phyloP scores from a whole-genome alignment of 805 yeast species.

The Tetrapisispora fleetii region DNA sequence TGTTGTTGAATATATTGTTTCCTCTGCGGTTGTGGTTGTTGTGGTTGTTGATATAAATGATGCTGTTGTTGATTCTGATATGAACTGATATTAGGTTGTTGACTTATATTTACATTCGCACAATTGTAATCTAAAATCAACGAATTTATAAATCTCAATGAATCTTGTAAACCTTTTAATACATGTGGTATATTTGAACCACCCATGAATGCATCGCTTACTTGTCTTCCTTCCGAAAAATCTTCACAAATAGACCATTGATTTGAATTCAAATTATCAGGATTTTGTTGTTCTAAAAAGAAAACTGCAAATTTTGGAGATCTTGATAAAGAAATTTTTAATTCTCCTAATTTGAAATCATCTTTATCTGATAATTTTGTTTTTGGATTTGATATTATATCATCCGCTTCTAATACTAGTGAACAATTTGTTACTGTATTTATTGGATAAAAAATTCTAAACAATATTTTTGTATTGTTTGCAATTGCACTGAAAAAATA shows the following conservation, averaged over 20 bases:
- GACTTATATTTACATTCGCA: slow-evolving; percentile 4
- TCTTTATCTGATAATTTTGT: slow-evolving; percentile 9
- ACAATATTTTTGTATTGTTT: slow-evolving; percentile 55
- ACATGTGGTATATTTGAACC: slow-evolving; percentile 62
- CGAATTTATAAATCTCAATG: slow-evolving; percentile 45
- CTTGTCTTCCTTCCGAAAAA: slow-evolving; percentile 77
- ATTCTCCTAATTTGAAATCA: slow-evolving; percentile 33
- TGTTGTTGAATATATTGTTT: slow-evolving; percentile 12
- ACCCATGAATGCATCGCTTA: slow-evolving; percentile 52
- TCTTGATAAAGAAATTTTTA: slow-evolving; percentile 41
- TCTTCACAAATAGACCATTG: slow-evolving; percentile 62
- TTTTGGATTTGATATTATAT: slow-evolving; percentile 5
- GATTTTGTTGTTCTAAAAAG: slow-evolving; percentile 36
- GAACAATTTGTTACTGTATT: slow-evolving; percentile 51
- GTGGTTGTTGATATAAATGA: slow-evolving; percentile 1
- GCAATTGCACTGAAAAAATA: slow-evolving; percentile 71
- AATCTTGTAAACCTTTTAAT: slow-evolving; percentile 45
- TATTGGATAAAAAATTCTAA: slow-evolving; percentile 64
- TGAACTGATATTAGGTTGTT: background rate
- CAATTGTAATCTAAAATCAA: slow-evolving; percentile 30
- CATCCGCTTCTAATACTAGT: slow-evolving; percentile 37
- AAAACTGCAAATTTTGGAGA: slow-evolving; percentile 75
- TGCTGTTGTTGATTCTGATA: background rate
- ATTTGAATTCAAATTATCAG: slow-evolving; percentile 31
- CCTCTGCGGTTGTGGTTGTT: slow-evolving; percentile 2